phyloP scores from a whole-genome alignment of 2,329 filamentous ascomycete genomes.

The Orbilia javanica region DNA sequence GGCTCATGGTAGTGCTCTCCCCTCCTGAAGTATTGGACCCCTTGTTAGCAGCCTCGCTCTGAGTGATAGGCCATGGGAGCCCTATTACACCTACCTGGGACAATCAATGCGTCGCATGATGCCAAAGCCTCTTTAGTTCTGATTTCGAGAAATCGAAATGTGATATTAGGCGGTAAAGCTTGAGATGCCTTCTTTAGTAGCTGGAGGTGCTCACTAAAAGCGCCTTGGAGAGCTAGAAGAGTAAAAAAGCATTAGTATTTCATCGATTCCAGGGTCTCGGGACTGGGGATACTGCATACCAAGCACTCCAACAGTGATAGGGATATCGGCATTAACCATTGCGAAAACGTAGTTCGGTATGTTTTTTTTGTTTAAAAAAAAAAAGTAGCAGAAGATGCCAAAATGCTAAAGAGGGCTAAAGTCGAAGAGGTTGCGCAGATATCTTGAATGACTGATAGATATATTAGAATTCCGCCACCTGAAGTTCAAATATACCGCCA shows the following conservation, averaged over 20 bases:
- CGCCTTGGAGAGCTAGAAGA: conserved; percentile 80
- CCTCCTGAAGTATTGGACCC: conserved; percentile 70
- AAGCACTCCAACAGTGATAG: conserved; percentile 53
- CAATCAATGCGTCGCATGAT: conserved; percentile 82
- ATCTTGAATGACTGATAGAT: neutral
- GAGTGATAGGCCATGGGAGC: neutral
- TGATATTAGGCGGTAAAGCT: conserved; percentile 61
- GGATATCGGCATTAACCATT: conserved; percentile 51
- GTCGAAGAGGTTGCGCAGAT: neutral
- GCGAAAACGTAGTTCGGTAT: neutral
- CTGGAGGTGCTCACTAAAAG: conserved; percentile 87
- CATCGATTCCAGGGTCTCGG: too few species aligned
- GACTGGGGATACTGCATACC: conserved; percentile 15
- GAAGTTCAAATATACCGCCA: neutral
- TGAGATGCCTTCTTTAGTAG: conserved; percentile 78
- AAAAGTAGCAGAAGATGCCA: neutral
- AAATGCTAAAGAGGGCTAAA: neutral
- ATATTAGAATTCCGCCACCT: conserved; percentile 4
- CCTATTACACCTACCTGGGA: conserved; percentile 74
- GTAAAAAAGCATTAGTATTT: conserved; percentile 3
- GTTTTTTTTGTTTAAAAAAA: too few species aligned
- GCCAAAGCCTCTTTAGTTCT: conserved; percentile 79
- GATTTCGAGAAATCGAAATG: conserved; percentile 79
- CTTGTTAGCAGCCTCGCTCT: conserved; percentile 1
- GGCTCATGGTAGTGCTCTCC: conserved; percentile 92